Evolutionary conservation across 202 grass and related monocot genomes (phyloP), one percentile per base, ranked within the genome.

Genomic region (Brachypodium distachyon): DNA sequence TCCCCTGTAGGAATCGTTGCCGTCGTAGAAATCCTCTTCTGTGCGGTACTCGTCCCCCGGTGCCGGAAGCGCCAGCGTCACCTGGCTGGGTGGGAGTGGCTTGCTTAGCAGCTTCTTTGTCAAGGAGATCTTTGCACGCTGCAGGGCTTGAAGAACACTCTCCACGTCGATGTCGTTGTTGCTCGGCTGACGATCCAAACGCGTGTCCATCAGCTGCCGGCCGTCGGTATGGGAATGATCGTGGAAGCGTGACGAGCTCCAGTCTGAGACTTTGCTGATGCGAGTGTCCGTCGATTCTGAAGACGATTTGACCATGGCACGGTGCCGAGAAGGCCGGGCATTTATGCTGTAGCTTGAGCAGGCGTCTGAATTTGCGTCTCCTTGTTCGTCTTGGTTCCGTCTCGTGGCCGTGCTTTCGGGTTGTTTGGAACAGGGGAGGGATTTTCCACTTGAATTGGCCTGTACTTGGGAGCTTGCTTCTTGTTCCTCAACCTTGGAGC

Each of bases 101-200:
- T 65, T 81, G 56, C 70, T 61, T 28, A 94, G 76, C 33, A 94
- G 76, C 51, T 70, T 88, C 67, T 86, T 67, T 7, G 72, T 82
- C 28, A 98, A 77, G 0, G 89, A 92, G 11, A 92, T 87, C 80
- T 89, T 90, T 33, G 96, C 96, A 18, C 41, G 77, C 34, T 77
- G 87, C 59, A 98, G 81, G 5, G 91, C 87, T 77, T 98, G 77
- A 27, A 98, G 77, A 34, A 98, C 87, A 48, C 76, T 51, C 59
- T 72, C 89, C 46, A 94, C 67, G 1, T 77, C 79, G 0, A 68
- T 17, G 0, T 37, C 28, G 9, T 22, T 82, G 56, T 31, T 66
- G 27, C 51, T 61, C 49, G 84, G 42, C 53, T 64, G 70, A 50
- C 39, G 78, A 72, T 76, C 53, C 13, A 81, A 14, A 41, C 27